Percentiles rank a stretch among this genome's conserved stretches.
These are phyloP conservation scores for Jaltomata sinuosa DNA, from an alignment of 257 asterid species.

Conservation along the genomic window DNA sequence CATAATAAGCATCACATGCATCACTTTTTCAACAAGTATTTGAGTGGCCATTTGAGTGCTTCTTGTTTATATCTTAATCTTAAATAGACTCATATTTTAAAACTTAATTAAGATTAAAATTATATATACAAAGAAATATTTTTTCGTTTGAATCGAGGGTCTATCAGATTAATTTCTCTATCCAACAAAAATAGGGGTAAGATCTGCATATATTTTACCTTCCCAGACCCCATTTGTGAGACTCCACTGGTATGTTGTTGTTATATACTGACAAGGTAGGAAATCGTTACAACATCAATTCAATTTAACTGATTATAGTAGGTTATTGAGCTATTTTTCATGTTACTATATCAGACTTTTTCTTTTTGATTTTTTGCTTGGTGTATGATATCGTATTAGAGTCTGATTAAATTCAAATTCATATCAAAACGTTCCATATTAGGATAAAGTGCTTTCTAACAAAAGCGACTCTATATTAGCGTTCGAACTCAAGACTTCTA, in stretches of 20 bases:
- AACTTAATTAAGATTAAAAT: neutral
- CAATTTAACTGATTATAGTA: neutral
- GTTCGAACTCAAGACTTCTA: accelerated
- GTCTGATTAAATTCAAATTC: neutral
- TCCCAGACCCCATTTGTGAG: no score
- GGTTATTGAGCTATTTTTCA: neutral
- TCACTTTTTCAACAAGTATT: conserved; percentile 20
- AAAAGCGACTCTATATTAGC: neutral
- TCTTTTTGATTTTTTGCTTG: accelerated
- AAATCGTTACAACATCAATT: accelerated
- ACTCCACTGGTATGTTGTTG: no score
- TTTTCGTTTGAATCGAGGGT: no score
- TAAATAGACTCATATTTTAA: neutral
- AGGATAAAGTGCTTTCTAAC: accelerated
- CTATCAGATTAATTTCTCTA: no score
- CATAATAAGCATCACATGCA: conserved; percentile 61
- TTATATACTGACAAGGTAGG: neutral
- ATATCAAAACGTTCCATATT: accelerated
- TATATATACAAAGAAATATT: neutral
- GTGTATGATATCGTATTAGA: neutral
- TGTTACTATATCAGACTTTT: neutral
- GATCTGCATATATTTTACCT: no score
- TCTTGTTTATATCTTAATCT: neutral
- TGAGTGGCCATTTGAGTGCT: conserved; percentile 7
- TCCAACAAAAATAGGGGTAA: no score